A percentile compares a stretch with the other conserved stretches of the same genome.
These are phyloP conservation scores for Erodium moschatum DNA, from an alignment of 441 rosid species.

Conservation along the genomic window DNA sequence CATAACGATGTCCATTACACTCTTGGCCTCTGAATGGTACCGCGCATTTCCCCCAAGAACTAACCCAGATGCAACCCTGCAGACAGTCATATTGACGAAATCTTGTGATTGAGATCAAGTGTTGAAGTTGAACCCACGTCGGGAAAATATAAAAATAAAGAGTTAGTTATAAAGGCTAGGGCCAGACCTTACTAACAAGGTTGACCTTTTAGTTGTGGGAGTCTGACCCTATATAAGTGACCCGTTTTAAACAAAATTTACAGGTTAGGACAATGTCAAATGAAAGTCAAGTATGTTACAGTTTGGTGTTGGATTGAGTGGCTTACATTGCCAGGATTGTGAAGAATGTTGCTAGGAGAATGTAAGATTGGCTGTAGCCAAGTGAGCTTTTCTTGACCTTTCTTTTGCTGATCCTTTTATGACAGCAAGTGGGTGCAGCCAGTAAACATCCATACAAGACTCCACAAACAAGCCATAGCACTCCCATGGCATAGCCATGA, in stretches of 20 bases:
- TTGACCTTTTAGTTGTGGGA: too few relatives aligned
- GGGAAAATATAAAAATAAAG: too few relatives aligned
- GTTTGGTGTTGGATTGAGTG: too few relatives aligned
- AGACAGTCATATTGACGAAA: too few relatives aligned
- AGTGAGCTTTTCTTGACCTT: conserved; percentile 23
- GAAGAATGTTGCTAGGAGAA: conserved; percentile 33
- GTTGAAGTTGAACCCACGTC: too few relatives aligned
- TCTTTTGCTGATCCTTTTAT: conserved; percentile 12
- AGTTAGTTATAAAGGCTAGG: too few relatives aligned
- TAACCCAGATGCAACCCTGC: conserved; percentile 50
- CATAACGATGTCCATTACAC: conserved; percentile 41
- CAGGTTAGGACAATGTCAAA: too few relatives aligned
- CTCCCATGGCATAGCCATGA: conserved; percentile 43
- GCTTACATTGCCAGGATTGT: conserved; percentile 51
- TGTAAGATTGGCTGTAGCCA: conserved; percentile 26
- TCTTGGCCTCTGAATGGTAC: conserved; percentile 41
- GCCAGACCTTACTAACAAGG: too few relatives aligned
- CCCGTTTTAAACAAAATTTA: too few relatives aligned
- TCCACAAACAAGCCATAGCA: conserved; percentile 49
- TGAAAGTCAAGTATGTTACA: too few relatives aligned
- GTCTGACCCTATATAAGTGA: too few relatives aligned
- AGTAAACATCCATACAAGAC: conserved; percentile 30
- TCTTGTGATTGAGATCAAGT: too few relatives aligned
- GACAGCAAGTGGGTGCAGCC: conserved; percentile 20
- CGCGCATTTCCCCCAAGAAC: conserved; percentile 51